These are phyloP conservation scores for Penicillium nucicola DNA, from an alignment of 495 filamentous ascomycete species.

Conservation along the genomic window DNA sequence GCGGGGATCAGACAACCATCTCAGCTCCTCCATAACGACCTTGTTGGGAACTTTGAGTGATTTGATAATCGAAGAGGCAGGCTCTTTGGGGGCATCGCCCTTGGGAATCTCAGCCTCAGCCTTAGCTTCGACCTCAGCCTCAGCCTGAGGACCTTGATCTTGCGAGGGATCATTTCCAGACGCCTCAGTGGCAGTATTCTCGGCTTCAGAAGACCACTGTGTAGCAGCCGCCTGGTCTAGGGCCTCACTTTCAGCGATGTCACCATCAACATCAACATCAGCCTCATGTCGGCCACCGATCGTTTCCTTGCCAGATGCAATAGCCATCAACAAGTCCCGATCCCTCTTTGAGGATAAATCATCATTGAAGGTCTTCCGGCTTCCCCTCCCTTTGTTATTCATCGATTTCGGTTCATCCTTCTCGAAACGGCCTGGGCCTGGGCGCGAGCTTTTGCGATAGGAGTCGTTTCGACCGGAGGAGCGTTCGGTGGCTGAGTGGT, in stretches of 20 bases:
- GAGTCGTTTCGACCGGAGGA: background rate
- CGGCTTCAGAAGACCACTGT: background rate
- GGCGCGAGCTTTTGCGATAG: too few relatives aligned
- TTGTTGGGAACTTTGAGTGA: conserved; percentile 10
- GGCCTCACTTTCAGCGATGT: background rate
- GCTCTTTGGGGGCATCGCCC: background rate
- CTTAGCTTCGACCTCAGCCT: background rate
- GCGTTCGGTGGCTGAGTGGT: background rate
- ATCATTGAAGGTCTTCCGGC: too few relatives aligned
- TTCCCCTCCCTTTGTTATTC: too few relatives aligned
- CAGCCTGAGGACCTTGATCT: background rate
- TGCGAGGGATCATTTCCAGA: background rate
- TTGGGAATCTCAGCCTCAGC: background rate
- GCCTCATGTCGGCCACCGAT: background rate
- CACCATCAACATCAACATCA: background rate
- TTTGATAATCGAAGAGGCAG: background rate
- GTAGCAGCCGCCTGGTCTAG: background rate
- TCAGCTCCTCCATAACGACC: conserved; percentile 50
- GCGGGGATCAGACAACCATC: conserved; percentile 63
- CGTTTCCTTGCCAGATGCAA: conserved; percentile 4
- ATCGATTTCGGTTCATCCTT: background rate
- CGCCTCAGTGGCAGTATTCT: background rate
- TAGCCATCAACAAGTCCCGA: conserved; percentile 16
- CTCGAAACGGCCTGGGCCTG: background rate
- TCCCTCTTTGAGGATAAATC: too few relatives aligned